Conservation (phyloP, 2,329 filamentous ascomycete species). For the Daldinia sp. region DNA sequence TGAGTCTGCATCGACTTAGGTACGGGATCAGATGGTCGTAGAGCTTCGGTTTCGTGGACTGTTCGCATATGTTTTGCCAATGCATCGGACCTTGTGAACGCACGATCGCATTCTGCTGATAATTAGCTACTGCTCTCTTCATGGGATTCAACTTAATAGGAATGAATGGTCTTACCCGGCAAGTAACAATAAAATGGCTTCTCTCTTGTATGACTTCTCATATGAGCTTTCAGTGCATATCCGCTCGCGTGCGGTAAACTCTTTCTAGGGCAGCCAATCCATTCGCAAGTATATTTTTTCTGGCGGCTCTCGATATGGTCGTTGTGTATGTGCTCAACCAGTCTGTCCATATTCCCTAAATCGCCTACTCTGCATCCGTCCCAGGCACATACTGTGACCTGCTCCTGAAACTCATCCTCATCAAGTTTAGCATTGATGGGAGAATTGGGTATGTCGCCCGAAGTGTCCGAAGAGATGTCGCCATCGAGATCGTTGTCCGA, state of each 20-base stretch:
- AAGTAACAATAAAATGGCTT: conserved; percentile 98
- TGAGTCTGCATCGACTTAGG: conserved; percentile 70
- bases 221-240: conserved; percentile 95
- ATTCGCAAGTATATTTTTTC: conserved; percentile 99
- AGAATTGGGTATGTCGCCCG: conserved; percentile 81
- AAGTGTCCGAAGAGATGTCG: conserved; percentile 89
- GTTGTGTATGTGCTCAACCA: conserved; percentile 87
- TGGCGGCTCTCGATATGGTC: conserved; percentile 92
- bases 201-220: conserved; percentile 96
- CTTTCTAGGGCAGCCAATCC: conserved; percentile 88
- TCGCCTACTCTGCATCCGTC: conserved; percentile 77
- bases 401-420: conserved; percentile 78
- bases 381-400: conserved; percentile 82
- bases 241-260: conserved; percentile 92
- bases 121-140: conserved; percentile 15
- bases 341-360: conserved; percentile 79
- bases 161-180: conserved; percentile 76
- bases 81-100: conserved; percentile 94
- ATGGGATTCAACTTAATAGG: background rate
- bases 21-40: conserved; percentile 80
- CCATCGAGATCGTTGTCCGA: conserved; percentile 55
- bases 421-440: conserved; percentile 72
- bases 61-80: conserved; percentile 98
- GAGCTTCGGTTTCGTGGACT: conserved; percentile 94
- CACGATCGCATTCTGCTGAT: conserved; percentile 88